Conservation (phyloP, 1,284 basidiomycete species). For the Moniliophthora roreri region DNA sequence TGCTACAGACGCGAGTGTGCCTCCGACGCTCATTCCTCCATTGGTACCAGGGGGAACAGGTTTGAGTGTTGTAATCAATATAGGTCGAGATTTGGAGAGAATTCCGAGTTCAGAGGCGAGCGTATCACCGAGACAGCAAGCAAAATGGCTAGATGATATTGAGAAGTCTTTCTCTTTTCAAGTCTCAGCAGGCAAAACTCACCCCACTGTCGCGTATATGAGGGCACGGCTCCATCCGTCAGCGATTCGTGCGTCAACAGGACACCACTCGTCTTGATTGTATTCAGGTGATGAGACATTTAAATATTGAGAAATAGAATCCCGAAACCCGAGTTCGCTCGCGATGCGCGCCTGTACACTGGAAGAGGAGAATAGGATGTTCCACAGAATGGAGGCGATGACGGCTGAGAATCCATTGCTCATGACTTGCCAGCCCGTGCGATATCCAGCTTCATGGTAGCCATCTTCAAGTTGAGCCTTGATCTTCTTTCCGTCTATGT, state of each 20-base stretch:
- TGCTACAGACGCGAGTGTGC: slow-evolving; percentile 69
- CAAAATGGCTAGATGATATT: slow-evolving; percentile 61
- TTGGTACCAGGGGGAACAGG: slow-evolving; percentile 89
- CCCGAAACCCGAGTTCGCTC: slow-evolving; percentile 15
- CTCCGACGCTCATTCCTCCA: slow-evolving; percentile 78
- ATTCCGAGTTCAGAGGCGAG: slow-evolving; percentile 83
- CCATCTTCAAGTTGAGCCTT: slow-evolving; percentile 84
- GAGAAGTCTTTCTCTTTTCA: background rate
- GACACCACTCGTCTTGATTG: slow-evolving; percentile 47
- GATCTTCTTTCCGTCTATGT: slow-evolving; percentile 60
- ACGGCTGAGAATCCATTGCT: slow-evolving; percentile 78
- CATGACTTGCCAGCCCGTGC: slow-evolving; percentile 78
- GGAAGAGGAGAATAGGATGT: slow-evolving; percentile 46
- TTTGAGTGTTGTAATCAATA: slow-evolving; percentile 73
- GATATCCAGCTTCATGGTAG: slow-evolving; percentile 68
- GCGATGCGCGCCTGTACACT: slow-evolving; percentile 30
- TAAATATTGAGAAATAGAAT: slow-evolving; percentile 8
- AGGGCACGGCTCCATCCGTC: slow-evolving; percentile 57
- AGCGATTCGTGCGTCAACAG: slow-evolving; percentile 37
- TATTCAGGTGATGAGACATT: slow-evolving; percentile 23
- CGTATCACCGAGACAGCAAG: slow-evolving; percentile 84
- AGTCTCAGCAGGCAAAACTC: slow-evolving; percentile 24
- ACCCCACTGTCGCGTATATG: slow-evolving; percentile 73
- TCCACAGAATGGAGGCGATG: slow-evolving; percentile 66
- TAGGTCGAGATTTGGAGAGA: slow-evolving; percentile 64